Evolutionary conservation across 441 rosid genomes (phyloP), one percentile per base, ranked within the genome.

Genomic region (Populus hybrid): DNA sequence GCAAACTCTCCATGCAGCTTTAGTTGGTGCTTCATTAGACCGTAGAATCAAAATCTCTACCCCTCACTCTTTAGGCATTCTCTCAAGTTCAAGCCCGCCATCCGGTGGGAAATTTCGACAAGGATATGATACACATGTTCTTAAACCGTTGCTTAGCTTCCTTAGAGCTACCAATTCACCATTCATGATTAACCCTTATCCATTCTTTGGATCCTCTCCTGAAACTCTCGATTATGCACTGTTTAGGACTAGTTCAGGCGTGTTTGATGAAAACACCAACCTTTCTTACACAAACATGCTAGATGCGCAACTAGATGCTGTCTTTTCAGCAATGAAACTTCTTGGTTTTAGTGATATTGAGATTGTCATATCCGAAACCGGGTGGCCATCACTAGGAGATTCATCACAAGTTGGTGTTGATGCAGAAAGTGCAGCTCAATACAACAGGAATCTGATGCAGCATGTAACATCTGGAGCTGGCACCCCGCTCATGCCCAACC

Each of bases 361-460:
- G 81, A 91, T 94, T 26, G 95, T 86, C 1, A 88, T 94, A 18
- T 92, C 92, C 7, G 97, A 94, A 77, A 94, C 97, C 0, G 98
- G 97, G 2, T 93, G 97, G 98, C 98, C 97, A 0, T 91, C 97
- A 0, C 76, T 65, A 34, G 97, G 97, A 24, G 95, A 94, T 21
- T 21, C 67, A 0, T 68, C 79, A 19, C 95, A 94, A 76, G 67
- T 88, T 30, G 91, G 95, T 0, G 92, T 89, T 2, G 88, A 91
- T 42, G 75, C 82, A 1, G 77, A 75, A 3, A 89, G 76, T 9
- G 97, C 97, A 1, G 87, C 91, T 0, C 88, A 88, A 35, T 94
- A 88, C 82, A 93, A 91, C 71, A 71, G 82, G 38, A 86, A 93
- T 67, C 83, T 94, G 42, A 72, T 92, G 70, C 80, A 71, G 65